A percentile compares a stretch with the other conserved stretches of the same genome.
Evolutionary conservation across 768 basidiomycete genomes (phyloP).

Genomic region (Chalciporus chontae): DNA sequence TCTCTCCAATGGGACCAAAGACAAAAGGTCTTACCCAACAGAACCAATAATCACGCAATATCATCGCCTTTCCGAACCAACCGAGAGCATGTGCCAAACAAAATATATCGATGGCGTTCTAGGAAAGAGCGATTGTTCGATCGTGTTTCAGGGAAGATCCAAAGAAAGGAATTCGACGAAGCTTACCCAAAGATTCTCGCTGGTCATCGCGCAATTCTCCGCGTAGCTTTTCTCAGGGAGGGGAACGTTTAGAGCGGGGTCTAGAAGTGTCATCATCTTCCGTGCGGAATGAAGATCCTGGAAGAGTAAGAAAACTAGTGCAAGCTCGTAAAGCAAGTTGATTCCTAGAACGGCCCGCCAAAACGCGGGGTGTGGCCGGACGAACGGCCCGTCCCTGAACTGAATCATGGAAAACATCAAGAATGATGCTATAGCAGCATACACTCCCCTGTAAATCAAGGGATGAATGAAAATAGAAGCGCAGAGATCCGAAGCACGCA

Average conservation of each 20-base stretch:
- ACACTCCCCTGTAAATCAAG: slow-evolving; percentile 54
- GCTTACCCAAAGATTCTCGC: slow-evolving; percentile 64
- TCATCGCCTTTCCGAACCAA: slow-evolving; percentile 91
- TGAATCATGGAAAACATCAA: slow-evolving; percentile 82
- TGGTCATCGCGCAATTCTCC: slow-evolving; percentile 69
- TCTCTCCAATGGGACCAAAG: background rate
- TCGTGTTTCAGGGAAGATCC: background rate
- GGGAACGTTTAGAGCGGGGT: slow-evolving; percentile 64
- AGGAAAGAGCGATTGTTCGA: background rate
- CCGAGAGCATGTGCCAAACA: slow-evolving; percentile 82
- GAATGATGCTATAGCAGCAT: slow-evolving; percentile 72
- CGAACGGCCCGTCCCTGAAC: slow-evolving; percentile 86
- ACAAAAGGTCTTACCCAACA: slow-evolving; percentile 64
- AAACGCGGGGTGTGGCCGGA: slow-evolving; percentile 84
- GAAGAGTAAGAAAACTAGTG: slow-evolving; percentile 80
- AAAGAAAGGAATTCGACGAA: background rate
- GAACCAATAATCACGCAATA: slow-evolving; percentile 90
- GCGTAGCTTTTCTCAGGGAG: slow-evolving; percentile 86
- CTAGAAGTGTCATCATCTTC: slow-evolving; percentile 75
- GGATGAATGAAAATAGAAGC: slow-evolving; percentile 12
- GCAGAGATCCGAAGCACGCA: slow-evolving; percentile 23
- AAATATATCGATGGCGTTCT: slow-evolving; percentile 85
- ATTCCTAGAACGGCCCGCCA: slow-evolving; percentile 78
- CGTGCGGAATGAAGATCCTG: slow-evolving; percentile 79
- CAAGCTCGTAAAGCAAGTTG: slow-evolving; percentile 81